phyloP scores from a whole-genome alignment of 805 yeast genomes.

The Candida wancherniae region DNA sequence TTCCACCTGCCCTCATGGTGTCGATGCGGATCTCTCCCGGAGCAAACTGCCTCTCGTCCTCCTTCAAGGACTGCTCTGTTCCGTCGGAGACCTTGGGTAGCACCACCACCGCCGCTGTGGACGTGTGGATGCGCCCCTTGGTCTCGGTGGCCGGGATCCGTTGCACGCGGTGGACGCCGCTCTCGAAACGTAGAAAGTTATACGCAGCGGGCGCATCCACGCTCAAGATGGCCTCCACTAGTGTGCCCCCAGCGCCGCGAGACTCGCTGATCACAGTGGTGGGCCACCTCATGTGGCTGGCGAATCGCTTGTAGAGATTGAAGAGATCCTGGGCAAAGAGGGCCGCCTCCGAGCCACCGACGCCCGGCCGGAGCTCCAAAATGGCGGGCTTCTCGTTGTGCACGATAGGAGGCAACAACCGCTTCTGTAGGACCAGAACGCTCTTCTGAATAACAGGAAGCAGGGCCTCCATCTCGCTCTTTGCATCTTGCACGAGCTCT shows the following conservation, averaged over 20 bases:
- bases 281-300: conserved; percentile 64
- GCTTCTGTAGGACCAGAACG: conserved; percentile 45
- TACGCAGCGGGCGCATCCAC: conserved; percentile 77
- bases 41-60: conserved; percentile 65
- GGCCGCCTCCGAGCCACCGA: conserved; percentile 93
- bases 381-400: conserved; percentile 75
- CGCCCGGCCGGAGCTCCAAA: conserved; percentile 88
- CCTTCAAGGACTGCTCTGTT: conserved; percentile 39
- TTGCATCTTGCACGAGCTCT: conserved; percentile 52
- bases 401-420: conserved; percentile 70
- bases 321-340: conserved; percentile 78
- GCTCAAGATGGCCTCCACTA: conserved; percentile 66
- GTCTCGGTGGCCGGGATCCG: conserved; percentile 90
- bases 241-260: conserved; percentile 56
- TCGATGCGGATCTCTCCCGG: conserved; percentile 90
- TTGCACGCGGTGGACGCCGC: conserved; percentile 96
- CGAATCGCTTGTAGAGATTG: conserved; percentile 75
- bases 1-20: conserved; percentile 96
- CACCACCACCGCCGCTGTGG: conserved; percentile 93
- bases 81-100: conserved; percentile 73
- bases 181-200: conserved; percentile 69
- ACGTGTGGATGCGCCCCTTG: conserved; percentile 91
- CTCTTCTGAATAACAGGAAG: conserved; percentile 42
- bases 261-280: conserved; percentile 53
- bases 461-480: conserved; percentile 47